These are phyloP conservation scores for Dendrobium officinale DNA, from an alignment of 106 monocot species.

Conservation along the genomic window DNA sequence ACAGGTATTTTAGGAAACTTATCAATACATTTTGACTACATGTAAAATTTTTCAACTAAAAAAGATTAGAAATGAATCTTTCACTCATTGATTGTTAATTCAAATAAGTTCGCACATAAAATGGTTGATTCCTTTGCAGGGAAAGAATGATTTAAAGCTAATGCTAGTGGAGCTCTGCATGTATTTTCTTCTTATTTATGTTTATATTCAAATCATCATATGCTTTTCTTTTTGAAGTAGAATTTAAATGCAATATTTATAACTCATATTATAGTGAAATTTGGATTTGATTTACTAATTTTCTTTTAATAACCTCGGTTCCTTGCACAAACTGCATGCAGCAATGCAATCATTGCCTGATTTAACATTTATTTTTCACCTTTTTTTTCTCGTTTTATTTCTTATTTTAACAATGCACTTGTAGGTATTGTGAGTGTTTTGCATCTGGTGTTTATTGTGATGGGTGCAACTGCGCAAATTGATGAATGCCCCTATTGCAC, in stretches of 20 bases:
- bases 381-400: neutral
- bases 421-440: slow-evolving; percentile 78
- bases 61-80: no score
- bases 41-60: no score
- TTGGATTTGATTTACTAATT: neutral
- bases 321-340: neutral
- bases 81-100: no score
- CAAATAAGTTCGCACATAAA: no score
- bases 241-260: neutral
- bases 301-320: neutral
- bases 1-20: neutral
- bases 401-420: neutral
- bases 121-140: no score
- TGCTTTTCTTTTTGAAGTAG: neutral
- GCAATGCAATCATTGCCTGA: neutral
- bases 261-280: neutral
- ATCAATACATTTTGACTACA: neutral
- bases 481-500: no score
- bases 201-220: neutral
- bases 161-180: neutral
- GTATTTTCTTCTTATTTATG: neutral
- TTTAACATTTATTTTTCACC: neutral
- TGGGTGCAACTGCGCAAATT: slow-evolving; percentile 76
- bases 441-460: slow-evolving; percentile 74
- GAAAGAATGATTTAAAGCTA: neutral